phyloP scores from a whole-genome alignment of 139 green algal genomes.

The Diplosphaera chodatii region DNA sequence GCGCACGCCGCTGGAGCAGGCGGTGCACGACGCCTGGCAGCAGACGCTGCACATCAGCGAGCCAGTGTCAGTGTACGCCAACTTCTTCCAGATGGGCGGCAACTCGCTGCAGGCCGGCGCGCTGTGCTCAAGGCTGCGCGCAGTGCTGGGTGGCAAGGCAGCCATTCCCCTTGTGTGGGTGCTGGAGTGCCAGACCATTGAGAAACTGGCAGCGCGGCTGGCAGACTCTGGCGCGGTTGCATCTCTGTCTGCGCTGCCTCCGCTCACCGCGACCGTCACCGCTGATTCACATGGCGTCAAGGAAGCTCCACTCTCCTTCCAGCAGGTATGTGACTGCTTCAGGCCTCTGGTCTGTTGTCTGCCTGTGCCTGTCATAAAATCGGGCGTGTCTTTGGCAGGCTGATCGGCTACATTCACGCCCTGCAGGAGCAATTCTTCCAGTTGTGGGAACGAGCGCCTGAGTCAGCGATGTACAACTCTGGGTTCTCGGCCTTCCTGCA shows the following conservation, averaged over 20 bases:
- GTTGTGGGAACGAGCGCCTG: not conserved
- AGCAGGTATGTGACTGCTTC: not conserved
- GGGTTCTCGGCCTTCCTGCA: not conserved
- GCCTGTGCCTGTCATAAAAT: no score
- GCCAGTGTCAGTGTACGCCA: not conserved
- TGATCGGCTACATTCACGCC: not conserved
- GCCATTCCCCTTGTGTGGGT: not conserved
- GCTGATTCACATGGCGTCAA: not conserved
- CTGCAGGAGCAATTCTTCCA: slow-evolving; percentile 10
- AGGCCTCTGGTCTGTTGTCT: no score
- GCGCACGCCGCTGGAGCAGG: not conserved
- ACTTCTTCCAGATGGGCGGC: slow-evolving; percentile 1
- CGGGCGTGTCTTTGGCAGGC: no score
- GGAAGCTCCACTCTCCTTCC: not conserved
- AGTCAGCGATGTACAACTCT: not conserved
- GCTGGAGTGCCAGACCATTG: not conserved
- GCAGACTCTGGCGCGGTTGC: no score
- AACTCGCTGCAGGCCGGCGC: not conserved
- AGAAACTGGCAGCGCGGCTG: not conserved
- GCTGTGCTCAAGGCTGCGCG: not conserved
- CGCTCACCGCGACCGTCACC: not conserved
- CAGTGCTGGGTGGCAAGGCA: not conserved
- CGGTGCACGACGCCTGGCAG: not conserved
- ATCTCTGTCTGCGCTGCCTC: no score
- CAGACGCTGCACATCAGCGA: not conserved